phyloP scores from a whole-genome alignment of 2,329 filamentous ascomycete genomes.

The Leptographium galeiforme region DNA sequence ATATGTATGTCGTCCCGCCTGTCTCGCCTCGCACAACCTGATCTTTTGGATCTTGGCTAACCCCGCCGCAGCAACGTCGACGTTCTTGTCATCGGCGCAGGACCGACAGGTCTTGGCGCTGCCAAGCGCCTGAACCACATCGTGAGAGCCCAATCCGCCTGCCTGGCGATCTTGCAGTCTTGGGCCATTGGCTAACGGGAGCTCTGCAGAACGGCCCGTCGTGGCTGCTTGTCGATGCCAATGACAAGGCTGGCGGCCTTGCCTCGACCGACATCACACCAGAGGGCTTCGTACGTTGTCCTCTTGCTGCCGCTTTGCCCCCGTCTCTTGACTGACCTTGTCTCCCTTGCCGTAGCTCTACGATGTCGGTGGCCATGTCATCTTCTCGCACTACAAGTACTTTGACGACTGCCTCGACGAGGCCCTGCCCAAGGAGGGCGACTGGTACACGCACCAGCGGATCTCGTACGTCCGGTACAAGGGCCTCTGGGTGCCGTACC shows the following conservation, averaged over 20 bases:
- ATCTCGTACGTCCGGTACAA: constrained; percentile 99
- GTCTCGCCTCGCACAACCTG: neutral
- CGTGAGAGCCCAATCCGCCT: constrained; percentile 39
- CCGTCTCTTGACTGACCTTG: neutral
- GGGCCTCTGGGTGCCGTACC: constrained; percentile 92
- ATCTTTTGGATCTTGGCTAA: neutral
- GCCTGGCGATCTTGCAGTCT: neutral
- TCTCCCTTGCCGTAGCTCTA: constrained; percentile 53
- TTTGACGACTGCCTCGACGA: constrained; percentile 98
- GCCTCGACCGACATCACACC: constrained; percentile 90
- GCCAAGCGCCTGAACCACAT: constrained; percentile 96
- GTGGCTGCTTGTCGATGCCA: constrained; percentile 91
- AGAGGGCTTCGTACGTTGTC: constrained; percentile 80
- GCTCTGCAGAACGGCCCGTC: constrained; percentile 64
- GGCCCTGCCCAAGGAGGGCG: constrained; percentile 80
- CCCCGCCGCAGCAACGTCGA: constrained; percentile 61
- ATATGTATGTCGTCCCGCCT: neutral
- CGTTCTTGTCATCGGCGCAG: constrained; percentile 94
- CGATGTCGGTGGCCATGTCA: constrained; percentile 96
- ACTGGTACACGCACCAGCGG: constrained; percentile 97
- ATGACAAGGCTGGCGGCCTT: constrained; percentile 85
- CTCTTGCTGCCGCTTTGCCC: constrained; percentile 2
- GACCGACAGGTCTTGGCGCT: constrained; percentile 92
- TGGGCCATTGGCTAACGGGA: constrained; percentile 12
- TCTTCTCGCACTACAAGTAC: constrained; percentile 99